These are phyloP conservation scores for Botryotinia convoluta DNA, from an alignment of 2,329 filamentous ascomycete species.

Conservation along the genomic window DNA sequence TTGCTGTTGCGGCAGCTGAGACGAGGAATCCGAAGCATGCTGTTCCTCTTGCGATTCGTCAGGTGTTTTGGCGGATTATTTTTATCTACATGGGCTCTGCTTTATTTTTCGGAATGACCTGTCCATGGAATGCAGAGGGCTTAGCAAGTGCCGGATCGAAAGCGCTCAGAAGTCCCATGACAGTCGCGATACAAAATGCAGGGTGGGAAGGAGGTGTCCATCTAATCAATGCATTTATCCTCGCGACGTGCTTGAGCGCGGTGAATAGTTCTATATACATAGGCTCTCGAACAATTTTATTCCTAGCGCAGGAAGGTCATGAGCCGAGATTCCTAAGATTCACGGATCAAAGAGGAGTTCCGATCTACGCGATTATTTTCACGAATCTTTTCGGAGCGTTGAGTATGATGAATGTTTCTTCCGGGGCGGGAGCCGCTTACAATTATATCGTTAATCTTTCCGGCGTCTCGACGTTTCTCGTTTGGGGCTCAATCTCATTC, in stretches of 20 bases:
- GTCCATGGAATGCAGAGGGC: conserved; percentile 63
- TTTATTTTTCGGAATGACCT: conserved; percentile 73
- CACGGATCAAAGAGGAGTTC: conserved; percentile 62
- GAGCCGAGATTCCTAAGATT: conserved; percentile 67
- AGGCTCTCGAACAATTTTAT: conserved; percentile 69
- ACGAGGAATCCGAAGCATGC: conserved; percentile 48
- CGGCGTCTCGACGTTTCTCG: conserved; percentile 68
- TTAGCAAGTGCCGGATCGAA: conserved; percentile 61
- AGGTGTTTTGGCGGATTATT: conserved; percentile 90
- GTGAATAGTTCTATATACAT: conserved; percentile 78
- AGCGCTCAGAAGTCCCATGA: conserved; percentile 70
- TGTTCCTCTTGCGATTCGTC: conserved; percentile 67
- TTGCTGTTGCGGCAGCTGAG: conserved; percentile 55
- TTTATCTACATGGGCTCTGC: conserved; percentile 79
- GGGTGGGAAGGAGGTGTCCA: conserved; percentile 72
- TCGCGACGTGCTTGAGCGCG: conserved; percentile 69
- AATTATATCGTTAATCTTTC: conserved; percentile 67
- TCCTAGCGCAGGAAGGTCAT: conserved; percentile 71
- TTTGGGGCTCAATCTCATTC: conserved; percentile 68
- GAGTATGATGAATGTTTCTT: conserved; percentile 73
- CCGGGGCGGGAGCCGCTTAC: conserved; percentile 64
- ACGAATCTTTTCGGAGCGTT: conserved; percentile 69
- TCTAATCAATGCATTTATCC: conserved; percentile 74
- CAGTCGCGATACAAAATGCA: conserved; percentile 69
- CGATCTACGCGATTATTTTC: conserved; percentile 60